Conservation (phyloP, 2,329 filamentous ascomycete genomes). For the Claviceps sp. region DNA sequence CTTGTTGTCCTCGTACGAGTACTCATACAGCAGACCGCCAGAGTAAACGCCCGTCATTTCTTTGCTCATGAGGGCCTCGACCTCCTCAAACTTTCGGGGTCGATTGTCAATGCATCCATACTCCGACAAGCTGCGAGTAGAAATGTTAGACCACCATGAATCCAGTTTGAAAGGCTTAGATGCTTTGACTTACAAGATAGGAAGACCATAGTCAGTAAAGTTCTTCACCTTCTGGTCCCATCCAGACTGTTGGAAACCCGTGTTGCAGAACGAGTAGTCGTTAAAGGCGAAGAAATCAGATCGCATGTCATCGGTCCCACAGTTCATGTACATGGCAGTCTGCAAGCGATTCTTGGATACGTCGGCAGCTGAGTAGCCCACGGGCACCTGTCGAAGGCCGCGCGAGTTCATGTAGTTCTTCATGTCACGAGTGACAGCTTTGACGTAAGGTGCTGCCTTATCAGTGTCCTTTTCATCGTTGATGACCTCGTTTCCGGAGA, state of each 20-base stretch:
- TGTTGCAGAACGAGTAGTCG: slow-evolving; percentile 79
- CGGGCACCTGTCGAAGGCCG: slow-evolving; percentile 52
- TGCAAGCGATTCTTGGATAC: slow-evolving; percentile 75
- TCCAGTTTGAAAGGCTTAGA: not conserved
- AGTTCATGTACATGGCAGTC: slow-evolving; percentile 89
- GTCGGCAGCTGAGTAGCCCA: slow-evolving; percentile 68
- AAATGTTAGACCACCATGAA: no score
- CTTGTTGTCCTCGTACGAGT: slow-evolving; percentile 63
- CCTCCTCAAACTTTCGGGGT: slow-evolving; percentile 64
- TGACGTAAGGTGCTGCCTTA: slow-evolving; percentile 57
- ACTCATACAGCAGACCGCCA: slow-evolving; percentile 93
- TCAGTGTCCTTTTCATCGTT: slow-evolving; percentile 53
- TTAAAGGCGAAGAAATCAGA: slow-evolving; percentile 86
- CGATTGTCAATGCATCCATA: slow-evolving; percentile 78
- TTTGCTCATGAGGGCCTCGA: slow-evolving; percentile 62
- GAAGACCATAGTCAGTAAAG: slow-evolving; percentile 75
- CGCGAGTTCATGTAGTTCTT: slow-evolving; percentile 53
- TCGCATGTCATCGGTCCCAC: slow-evolving; percentile 68
- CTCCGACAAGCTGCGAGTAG: slow-evolving; percentile 55
- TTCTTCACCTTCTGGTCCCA: slow-evolving; percentile 84
- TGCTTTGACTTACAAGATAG: slow-evolving; percentile 50
- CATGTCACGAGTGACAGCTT: slow-evolving; percentile 67
- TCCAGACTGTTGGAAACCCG: slow-evolving; percentile 55
- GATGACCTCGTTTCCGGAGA: slow-evolving; percentile 72
- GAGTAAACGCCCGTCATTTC: slow-evolving; percentile 89